Evolutionary conservation across 768 basidiomycete genomes (phyloP).

Genomic region (Collybia mongolica): DNA sequence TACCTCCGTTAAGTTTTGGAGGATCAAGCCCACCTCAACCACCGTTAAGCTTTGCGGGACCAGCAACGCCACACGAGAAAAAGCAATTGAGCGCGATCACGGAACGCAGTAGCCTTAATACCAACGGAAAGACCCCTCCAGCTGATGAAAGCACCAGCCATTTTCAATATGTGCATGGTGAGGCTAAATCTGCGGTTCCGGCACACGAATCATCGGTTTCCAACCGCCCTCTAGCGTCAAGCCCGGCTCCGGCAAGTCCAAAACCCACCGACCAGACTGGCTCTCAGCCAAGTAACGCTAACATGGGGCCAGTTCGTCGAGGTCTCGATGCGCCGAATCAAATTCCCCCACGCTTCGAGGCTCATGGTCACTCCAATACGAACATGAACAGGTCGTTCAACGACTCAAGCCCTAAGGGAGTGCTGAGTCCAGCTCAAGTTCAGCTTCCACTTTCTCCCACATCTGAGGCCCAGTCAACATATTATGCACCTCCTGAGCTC

Average conservation of each 20-base stretch:
- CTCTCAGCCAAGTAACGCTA: not conserved
- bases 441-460: conserved; percentile 10
- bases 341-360: conserved; percentile 8
- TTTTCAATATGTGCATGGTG: too few species aligned
- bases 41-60: not conserved
- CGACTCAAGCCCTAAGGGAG: not conserved
- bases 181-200: too few species aligned
- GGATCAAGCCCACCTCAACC: conserved; percentile 6
- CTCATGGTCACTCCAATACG: conserved; percentile 2
- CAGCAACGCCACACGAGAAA: conserved; percentile 5
- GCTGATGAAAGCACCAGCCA: too few species aligned
- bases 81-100: conserved; percentile 19
- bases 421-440: conserved; percentile 1
- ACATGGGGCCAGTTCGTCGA: not conserved
- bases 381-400: conserved; percentile 2
- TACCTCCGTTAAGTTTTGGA: conserved; percentile 62
- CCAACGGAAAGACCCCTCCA: conserved; percentile 3
- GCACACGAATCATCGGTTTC: not conserved
- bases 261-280: not conserved
- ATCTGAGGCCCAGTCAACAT: not conserved
- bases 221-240: conserved; percentile 2
- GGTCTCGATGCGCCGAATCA: conserved; percentile 12
- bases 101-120: conserved; percentile 13
- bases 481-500: not conserved
- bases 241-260: conserved; percentile 6